Evolutionary conservation across 495 filamentous ascomycete genomes (phyloP).

Genomic region (Stereocaulon alpinum): DNA sequence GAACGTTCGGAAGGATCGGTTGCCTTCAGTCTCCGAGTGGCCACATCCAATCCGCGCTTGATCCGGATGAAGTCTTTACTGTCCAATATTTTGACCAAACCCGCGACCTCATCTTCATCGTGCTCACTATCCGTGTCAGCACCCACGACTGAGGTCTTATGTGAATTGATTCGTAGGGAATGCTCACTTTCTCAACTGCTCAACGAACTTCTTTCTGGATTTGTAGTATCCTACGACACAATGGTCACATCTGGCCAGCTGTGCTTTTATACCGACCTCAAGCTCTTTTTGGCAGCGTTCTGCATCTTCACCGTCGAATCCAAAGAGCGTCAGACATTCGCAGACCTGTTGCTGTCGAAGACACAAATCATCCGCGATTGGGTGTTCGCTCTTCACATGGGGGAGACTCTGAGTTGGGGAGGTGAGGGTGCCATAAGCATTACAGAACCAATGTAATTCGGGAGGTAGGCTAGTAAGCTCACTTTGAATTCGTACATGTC

Average conservation of each 20-base stretch:
- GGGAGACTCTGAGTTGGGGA: neutral
- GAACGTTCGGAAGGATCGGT: slow-evolving; percentile 39
- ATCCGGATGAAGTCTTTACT: slow-evolving; percentile 54
- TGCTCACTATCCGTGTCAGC: slow-evolving; percentile 32
- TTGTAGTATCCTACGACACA: slow-evolving; percentile 78
- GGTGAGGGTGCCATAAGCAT: slow-evolving; percentile 1
- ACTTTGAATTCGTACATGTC: slow-evolving; percentile 8
- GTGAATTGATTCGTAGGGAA: neutral
- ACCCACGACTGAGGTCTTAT: slow-evolving; percentile 1
- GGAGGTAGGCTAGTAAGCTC: slow-evolving; percentile 16
- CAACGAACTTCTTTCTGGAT: slow-evolving; percentile 50
- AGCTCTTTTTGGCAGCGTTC: slow-evolving; percentile 50
- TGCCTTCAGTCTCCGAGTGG: slow-evolving; percentile 38
- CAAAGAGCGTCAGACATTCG: slow-evolving; percentile 56
- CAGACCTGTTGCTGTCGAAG: slow-evolving; percentile 47
- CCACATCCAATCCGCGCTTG: slow-evolving; percentile 40
- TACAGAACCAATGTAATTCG: slow-evolving; percentile 23
- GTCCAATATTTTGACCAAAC: slow-evolving; percentile 46
- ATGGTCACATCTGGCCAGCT: slow-evolving; percentile 61
- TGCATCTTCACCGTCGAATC: slow-evolving; percentile 51
- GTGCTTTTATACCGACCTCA: slow-evolving; percentile 38
- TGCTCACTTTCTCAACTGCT: slow-evolving; percentile 45
- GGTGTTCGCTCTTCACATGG: slow-evolving; percentile 2
- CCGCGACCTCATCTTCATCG: slow-evolving; percentile 51
- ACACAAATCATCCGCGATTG: slow-evolving; percentile 37